Conservation (phyloP, 202 grass and related monocot species). For the Schoenoplectus tabernaemontani region DNA sequence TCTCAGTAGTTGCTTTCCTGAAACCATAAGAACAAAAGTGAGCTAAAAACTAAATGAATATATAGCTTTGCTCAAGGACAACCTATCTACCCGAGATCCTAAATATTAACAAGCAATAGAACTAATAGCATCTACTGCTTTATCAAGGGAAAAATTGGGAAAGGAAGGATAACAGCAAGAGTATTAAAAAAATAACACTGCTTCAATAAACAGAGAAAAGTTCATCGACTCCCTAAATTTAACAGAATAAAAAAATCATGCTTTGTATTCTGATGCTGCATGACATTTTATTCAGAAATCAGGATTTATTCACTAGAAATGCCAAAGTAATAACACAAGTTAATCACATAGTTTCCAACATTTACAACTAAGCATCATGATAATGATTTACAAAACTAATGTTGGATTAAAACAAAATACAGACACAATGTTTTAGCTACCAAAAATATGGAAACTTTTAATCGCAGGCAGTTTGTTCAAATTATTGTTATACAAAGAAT, state of each 20-base stretch:
- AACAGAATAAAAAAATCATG: not conserved
- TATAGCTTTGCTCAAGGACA: not conserved
- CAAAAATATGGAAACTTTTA: no score
- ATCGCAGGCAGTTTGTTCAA: no score
- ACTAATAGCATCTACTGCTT: not conserved
- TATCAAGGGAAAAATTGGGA: not conserved
- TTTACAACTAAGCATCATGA: not conserved
- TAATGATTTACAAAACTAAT: not conserved
- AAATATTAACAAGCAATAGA: not conserved
- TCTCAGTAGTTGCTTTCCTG: slow-evolving; percentile 76
- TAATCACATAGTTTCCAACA: not conserved
- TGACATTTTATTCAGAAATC: not conserved
- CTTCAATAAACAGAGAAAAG: not conserved
- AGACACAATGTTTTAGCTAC: no score
- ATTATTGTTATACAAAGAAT: not conserved
- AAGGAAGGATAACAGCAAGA: not conserved
- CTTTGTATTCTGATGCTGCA: not conserved
- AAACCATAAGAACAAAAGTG: slow-evolving; percentile 15
- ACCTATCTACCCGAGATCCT: not conserved
- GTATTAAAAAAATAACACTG: not conserved
- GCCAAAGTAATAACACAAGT: not conserved
- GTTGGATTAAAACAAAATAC: not conserved
- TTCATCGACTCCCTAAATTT: not conserved
- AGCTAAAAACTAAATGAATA: not conserved
- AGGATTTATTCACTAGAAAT: not conserved